Evolutionary conservation across 2,329 filamentous ascomycete genomes (phyloP), one percentile per base, ranked within the genome.

Genomic region (Colletotrichum tanaceti): DNA sequence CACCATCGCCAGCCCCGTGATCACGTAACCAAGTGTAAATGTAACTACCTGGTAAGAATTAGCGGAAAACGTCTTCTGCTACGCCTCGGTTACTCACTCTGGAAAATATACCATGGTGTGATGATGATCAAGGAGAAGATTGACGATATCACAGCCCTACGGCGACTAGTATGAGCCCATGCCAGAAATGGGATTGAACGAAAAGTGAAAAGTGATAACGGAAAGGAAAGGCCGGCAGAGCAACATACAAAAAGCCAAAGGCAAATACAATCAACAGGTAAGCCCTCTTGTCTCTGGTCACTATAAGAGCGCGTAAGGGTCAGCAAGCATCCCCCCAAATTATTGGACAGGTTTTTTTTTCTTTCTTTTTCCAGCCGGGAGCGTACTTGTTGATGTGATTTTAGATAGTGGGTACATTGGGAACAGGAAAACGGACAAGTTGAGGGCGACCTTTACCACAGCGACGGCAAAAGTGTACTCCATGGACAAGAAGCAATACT

Each of bases 21-120:
- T 63, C 32, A 39, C 60, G 60, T n/a, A 63, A 22, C 60, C 60
- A 63, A 5, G 50, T 63, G 18, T 63, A 49, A n/a, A 63, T 39
- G 10, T 63, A 63, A 11, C 14, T 38, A 11, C 46, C 60, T 63
- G 39, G 2, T 18, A 13, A 28, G n/a, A 11, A 20, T 39, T 5
- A 55, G 32, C 0, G 10, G 4, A 60, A 4, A 3, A 2, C n/a
- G 1, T 0, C 10, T 14, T 13, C 9, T 38, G 14, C 16, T 4
- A 20, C 3, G 7, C 0, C 2, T 10, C 20, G 20, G n/a, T 14
- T 14, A 38, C 60, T 22, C 28, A 63, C 60, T 50, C 22, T 28
- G 50, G 10, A 24, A 63, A 6, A 63, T 14, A 3, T 24, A 63
- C 18, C 35, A 47, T 1, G 60, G 60, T 5, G 16, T 47, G 20